Conservation (phyloP, 1,284 basidiomycete genomes). For the Athelia sp. region DNA sequence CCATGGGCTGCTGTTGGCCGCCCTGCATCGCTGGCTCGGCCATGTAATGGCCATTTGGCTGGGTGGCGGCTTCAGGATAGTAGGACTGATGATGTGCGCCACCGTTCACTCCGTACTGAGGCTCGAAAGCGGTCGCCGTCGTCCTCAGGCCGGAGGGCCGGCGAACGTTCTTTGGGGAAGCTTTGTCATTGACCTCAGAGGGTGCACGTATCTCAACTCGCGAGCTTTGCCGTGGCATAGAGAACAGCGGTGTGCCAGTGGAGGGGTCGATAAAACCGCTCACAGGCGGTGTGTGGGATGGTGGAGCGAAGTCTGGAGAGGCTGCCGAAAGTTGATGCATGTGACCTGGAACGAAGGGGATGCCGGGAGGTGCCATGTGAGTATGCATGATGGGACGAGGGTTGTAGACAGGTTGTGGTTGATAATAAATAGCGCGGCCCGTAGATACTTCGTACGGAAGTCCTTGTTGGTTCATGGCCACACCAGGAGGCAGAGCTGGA, state of each 20-base stretch:
- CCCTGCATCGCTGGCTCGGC: constrained; percentile 10
- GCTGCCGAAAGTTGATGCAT: constrained; percentile 51
- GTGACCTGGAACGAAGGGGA: constrained; percentile 41
- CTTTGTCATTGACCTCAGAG: constrained; percentile 32
- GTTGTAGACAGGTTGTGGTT: constrained; percentile 53
- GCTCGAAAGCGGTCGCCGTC: constrained; percentile 41
- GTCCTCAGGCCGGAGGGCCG: constrained; percentile 37
- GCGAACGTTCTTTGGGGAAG: constrained; percentile 21
- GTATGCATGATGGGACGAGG: constrained; percentile 58
- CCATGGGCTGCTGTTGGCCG: constrained; percentile 21
- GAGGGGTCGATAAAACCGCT: constrained; percentile 57
- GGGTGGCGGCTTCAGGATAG: constrained; percentile 9
- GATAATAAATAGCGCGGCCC: constrained; percentile 70
- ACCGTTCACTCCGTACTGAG: constrained; percentile 9
- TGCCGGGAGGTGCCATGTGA: constrained; percentile 36
- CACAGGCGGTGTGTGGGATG: constrained; percentile 49
- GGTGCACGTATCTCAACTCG: constrained; percentile 75
- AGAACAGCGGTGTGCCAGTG: constrained; percentile 62
- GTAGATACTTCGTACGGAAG: constrained; percentile 75
- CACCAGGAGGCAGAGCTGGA: constrained; percentile 63
- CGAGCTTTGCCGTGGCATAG: constrained; percentile 65
- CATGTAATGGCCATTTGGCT: constrained; percentile 4
- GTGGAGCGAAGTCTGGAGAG: constrained; percentile 56
- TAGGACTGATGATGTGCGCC: constrained; percentile 8
- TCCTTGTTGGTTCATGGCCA: constrained; percentile 68